Evolutionary conservation across 2,329 filamentous ascomycete genomes (phyloP), one percentile per base, ranked within the genome.

Genomic region (Claviceps sp.): DNA sequence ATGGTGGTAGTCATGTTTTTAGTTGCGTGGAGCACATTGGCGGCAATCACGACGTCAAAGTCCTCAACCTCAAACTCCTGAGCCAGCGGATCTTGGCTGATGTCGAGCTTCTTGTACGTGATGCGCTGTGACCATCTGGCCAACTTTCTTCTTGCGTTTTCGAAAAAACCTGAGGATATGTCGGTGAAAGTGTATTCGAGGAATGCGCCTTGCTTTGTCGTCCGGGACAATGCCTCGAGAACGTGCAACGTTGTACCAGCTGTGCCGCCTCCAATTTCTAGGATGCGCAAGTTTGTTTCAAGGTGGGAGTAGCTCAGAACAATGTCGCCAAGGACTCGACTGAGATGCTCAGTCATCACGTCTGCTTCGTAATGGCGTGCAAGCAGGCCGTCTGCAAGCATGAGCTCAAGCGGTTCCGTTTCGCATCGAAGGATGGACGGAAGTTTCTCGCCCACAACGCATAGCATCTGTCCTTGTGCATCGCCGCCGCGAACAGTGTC

Each of bases 131-230:
- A 54, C 46, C 67, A 69, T 17, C 22, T 52, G 2, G 19, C 50
- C 50, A 61, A 57, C 8, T 50, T 54, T 24, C 64, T 59, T 22
- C 59, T 55, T 0, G 66, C 69, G 2, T 60, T 56, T 14, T 67
- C 64, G 48, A 75, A 73, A 60, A 71, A 72, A 7, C 62, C 65
- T 3, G 62, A 53, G 0, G 68, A 68, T 13, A 73, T 65, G 52
- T 75, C 73, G 0, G 74, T 75, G 58, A 64, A 76, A 0, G 68
- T 71, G 56, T 75, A 76, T 1, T 48, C 40, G 10, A 44, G 30
- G 19, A 70, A 70, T 2, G 56, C 14, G 14, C 56, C 19, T 2
- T 60, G 64, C 5, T 73, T 55, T 1, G 50, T 49, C 4, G 34
- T 26, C 13, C 17, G 39, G 19, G 44, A 54, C 39, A 54, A 24